These are phyloP conservation scores for Labyrinthula sp. DNA, from an alignment of 352 stramenopile genomes.

Conservation along the genomic window DNA sequence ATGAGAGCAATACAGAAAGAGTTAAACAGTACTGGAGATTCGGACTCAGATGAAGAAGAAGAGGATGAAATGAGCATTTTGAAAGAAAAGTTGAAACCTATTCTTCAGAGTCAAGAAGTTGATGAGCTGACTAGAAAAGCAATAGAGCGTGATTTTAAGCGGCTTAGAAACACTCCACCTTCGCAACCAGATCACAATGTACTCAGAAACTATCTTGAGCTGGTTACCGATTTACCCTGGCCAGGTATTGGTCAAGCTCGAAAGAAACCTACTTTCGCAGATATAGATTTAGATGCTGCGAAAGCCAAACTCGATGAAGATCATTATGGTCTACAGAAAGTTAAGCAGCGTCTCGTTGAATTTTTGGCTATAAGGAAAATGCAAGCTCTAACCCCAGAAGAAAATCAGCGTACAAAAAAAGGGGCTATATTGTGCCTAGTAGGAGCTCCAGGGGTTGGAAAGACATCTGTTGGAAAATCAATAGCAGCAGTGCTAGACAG, in stretches of 20 bases:
- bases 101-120: too few relatives aligned
- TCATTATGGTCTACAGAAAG: constrained; percentile 46
- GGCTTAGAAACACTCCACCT: constrained; percentile 27
- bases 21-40: constrained; percentile 25
- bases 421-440: constrained; percentile 61
- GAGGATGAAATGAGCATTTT: not conserved
- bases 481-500: constrained; percentile 49
- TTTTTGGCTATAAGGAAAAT: constrained; percentile 56
- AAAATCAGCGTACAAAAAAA: constrained; percentile 48
- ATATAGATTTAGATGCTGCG: constrained; percentile 11
- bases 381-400: too few relatives aligned
- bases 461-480: constrained; percentile 54
- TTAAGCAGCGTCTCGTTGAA: constrained; percentile 48
- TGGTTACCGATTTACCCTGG: constrained; percentile 32
- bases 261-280: not conserved
- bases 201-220: constrained; percentile 31
- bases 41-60: constrained; percentile 23
- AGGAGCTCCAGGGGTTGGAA: constrained; percentile 53
- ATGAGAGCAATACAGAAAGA: constrained; percentile 34
- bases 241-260: too few relatives aligned
- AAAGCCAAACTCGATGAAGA: constrained; percentile 11
- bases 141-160: constrained; percentile 19
- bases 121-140: constrained; percentile 11
- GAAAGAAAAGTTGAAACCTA: not conserved
- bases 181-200: constrained; percentile 32